These are phyloP conservation scores for Cyclospora cayetanensis DNA, from an alignment of 169 alveolate genomes.

Conservation along the genomic window DNA sequence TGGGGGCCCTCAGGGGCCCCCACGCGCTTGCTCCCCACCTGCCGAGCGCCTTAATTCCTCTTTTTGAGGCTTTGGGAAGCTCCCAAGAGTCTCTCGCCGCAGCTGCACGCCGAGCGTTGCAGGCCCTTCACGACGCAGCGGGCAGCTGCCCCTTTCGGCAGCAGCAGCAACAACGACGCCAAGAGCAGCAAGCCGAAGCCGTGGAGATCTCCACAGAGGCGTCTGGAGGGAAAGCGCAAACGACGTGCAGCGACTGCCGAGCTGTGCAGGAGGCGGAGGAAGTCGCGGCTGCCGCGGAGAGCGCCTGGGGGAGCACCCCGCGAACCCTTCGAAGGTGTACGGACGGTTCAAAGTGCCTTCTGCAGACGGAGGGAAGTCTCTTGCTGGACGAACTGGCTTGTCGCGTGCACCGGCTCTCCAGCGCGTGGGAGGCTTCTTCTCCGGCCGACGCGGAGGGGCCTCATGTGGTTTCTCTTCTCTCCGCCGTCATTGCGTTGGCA, in stretches of 20 bases:
- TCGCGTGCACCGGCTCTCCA: neutral
- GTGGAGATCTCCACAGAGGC: neutral
- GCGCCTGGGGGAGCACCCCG: neutral
- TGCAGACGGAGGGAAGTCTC: neutral
- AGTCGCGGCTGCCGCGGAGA: neutral
- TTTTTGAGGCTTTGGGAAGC: neutral
- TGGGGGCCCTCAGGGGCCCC: neutral
- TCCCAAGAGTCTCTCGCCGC: neutral
- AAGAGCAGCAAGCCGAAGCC: neutral
- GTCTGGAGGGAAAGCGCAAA: no score
- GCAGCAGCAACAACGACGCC: neutral
- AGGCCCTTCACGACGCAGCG: neutral
- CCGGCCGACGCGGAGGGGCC: neutral
- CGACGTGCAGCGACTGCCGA: neutral
- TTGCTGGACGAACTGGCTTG: slow-evolving; percentile 15
- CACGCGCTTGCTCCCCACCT: neutral
- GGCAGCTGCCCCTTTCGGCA: neutral
- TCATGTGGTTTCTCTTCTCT: neutral
- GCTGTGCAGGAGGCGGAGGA: neutral
- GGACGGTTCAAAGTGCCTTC: neutral
- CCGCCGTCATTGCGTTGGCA: slow-evolving; percentile 56
- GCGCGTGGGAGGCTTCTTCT: neutral
- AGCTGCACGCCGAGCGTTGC: neutral
- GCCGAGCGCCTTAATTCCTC: neutral
- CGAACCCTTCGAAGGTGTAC: neutral